A percentile compares a stretch with the other conserved stretches of the same genome.
Evolutionary conservation across 192 early-diverging fungal genomes (phyloP).

Genomic region (Coemansia sp.): DNA sequence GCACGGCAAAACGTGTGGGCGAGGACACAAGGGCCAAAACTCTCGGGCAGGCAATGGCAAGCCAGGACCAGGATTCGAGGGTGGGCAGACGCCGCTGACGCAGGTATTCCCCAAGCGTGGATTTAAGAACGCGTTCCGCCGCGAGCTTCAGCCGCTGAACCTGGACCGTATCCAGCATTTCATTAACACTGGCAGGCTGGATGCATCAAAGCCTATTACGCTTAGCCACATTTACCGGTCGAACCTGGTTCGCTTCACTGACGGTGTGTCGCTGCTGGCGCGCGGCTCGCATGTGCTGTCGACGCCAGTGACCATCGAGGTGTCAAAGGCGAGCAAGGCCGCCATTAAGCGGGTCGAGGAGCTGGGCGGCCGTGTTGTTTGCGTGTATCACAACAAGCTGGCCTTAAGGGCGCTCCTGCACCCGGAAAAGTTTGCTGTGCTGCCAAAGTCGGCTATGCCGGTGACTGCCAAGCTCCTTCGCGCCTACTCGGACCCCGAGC

Average conservation of each 20-base stretch:
- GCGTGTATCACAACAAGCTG: constrained; percentile 75
- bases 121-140: constrained; percentile 61
- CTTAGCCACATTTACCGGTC: constrained; percentile 56
- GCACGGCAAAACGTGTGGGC: constrained; percentile 84
- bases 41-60: constrained; percentile 71
- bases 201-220: constrained; percentile 76
- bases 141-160: constrained; percentile 69
- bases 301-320: constrained; percentile 77
- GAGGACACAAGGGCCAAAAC: constrained; percentile 90
- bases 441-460: constrained; percentile 68
- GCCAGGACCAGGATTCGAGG: constrained; percentile 84
- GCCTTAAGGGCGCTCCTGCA: constrained; percentile 72
- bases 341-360: constrained; percentile 81
- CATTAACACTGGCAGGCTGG: constrained; percentile 81
- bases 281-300: constrained; percentile 78
- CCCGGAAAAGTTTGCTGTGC: constrained; percentile 70
- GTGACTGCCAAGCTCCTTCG: constrained; percentile 59
- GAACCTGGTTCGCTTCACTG: constrained; percentile 57
- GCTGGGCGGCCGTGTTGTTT: constrained; percentile 75
- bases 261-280: constrained; percentile 81
- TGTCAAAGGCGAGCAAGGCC: constrained; percentile 70
- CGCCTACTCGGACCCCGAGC: constrained; percentile 64
- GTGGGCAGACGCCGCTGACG: constrained; percentile 86
- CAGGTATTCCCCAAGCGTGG: constrained; percentile 84
- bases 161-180: constrained; percentile 90